Percentiles rank a stretch among this genome's conserved stretches.
phyloP scores from a whole-genome alignment of 2,329 filamentous ascomycete genomes.

The Nemania sp. region DNA sequence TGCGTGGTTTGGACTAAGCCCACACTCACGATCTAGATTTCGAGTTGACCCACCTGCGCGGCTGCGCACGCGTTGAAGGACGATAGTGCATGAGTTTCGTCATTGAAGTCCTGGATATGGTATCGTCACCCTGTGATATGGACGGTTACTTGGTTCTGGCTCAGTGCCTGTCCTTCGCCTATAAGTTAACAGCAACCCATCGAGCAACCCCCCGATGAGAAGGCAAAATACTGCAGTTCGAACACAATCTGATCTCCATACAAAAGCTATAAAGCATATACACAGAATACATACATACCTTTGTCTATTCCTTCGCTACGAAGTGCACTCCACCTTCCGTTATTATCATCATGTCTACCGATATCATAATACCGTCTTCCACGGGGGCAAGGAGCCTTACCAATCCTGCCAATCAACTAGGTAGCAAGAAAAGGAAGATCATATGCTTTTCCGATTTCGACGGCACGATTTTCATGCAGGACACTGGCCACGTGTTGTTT shows the following conservation, averaged over 20 bases:
- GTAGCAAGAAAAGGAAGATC: constrained; percentile 57
- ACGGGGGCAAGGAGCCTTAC: constrained; percentile 38
- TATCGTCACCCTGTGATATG: constrained; percentile 5
- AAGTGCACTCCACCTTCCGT: not conserved
- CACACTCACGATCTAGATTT: not conserved
- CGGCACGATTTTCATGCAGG: constrained; percentile 74
- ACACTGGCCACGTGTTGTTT: constrained; percentile 71
- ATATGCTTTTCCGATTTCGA: constrained; percentile 70
- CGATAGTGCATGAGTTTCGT: constrained; percentile 1
- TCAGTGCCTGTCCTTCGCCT: not conserved
- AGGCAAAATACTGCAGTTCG: not conserved
- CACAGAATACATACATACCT: not conserved
- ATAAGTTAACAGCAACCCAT: constrained; percentile 8
- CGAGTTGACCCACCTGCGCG: not conserved
- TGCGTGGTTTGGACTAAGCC: not conserved
- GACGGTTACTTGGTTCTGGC: not conserved
- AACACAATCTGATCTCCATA: not conserved
- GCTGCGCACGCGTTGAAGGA: not conserved
- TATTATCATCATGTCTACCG: constrained; percentile 45
- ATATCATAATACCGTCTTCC: constrained; percentile 42
- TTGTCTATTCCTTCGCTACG: not conserved
- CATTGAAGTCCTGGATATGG: not conserved
- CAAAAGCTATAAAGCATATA: constrained; percentile 1
- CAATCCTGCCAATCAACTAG: constrained; percentile 34
- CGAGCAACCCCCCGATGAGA: not conserved